A percentile compares a stretch with the other conserved stretches of the same genome.
These are phyloP conservation scores for Penicillium maclennaniae DNA, from an alignment of 495 filamentous ascomycete species.

Conservation along the genomic window DNA sequence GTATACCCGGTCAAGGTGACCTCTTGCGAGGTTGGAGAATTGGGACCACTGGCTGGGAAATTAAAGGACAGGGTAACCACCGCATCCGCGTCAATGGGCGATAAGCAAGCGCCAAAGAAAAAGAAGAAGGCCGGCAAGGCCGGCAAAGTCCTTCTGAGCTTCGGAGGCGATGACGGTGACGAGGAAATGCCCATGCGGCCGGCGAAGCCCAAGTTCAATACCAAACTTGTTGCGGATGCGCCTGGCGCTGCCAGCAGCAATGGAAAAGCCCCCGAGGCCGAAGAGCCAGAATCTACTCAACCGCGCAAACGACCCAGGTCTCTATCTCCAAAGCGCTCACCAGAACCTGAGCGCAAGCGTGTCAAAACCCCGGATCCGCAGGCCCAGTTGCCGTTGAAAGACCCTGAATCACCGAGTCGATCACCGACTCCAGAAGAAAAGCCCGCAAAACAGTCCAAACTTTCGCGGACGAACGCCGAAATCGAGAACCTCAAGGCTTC, in stretches of 20 bases:
- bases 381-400: slow-evolving; percentile 42
- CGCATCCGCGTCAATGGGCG: slow-evolving; percentile 31
- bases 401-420: slow-evolving; percentile 47
- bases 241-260: slow-evolving; percentile 20
- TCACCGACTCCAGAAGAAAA: slow-evolving; percentile 47
- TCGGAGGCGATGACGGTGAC: slow-evolving; percentile 78
- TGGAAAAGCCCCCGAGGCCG: slow-evolving; percentile 11
- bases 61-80: slow-evolving; percentile 65
- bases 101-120: slow-evolving; percentile 53
- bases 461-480: slow-evolving; percentile 82
- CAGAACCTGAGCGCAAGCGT: slow-evolving; percentile 27
- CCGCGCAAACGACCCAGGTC: slow-evolving; percentile 30
- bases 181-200: slow-evolving; percentile 53
- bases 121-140: slow-evolving; percentile 74
- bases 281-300: slow-evolving; percentile 8
- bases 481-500: slow-evolving; percentile 88
- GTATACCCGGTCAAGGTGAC: slow-evolving; percentile 82
- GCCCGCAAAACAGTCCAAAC: slow-evolving; percentile 50
- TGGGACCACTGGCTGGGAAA: slow-evolving; percentile 87
- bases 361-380: slow-evolving; percentile 35
- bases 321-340: slow-evolving; percentile 21
- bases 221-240: slow-evolving; percentile 63
- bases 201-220: slow-evolving; percentile 91
- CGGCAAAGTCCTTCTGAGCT: slow-evolving; percentile 80
- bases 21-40: slow-evolving; percentile 63